Conservation (phyloP, 1,139 yeast species). For the Yamadazyma sp. region DNA sequence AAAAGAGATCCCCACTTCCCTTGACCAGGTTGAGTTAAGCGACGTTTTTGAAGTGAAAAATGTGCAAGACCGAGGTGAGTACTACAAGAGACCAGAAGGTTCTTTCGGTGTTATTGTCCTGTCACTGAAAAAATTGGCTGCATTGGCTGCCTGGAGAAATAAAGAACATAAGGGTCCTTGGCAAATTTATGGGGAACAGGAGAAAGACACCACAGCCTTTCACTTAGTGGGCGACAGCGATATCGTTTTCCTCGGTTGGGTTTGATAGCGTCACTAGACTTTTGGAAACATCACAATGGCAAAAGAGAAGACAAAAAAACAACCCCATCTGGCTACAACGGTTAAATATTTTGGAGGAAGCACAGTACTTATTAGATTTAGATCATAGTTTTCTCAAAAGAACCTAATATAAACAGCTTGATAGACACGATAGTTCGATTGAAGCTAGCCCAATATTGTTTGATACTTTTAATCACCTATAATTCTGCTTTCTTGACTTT, state of each 20-base stretch:
- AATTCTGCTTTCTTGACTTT: too few species aligned
- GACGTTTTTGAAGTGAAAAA: constrained; percentile 12
- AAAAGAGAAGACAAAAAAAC: too few species aligned
- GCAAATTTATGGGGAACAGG: constrained; percentile 19
- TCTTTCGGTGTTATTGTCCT: constrained; percentile 16
- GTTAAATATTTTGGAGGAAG: too few species aligned
- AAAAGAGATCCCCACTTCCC: constrained; percentile 4
- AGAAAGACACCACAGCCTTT: constrained; percentile 11
- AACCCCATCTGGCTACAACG: too few species aligned
- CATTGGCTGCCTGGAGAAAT: constrained; percentile 12
- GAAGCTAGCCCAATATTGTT: too few species aligned
- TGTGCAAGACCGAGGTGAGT: constrained; percentile 17
- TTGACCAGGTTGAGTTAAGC: constrained; percentile 8
- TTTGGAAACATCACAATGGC: too few species aligned
- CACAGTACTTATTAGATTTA: too few species aligned
- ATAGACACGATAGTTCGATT: too few species aligned
- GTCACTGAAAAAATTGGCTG: constrained; percentile 9
- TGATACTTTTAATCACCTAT: too few species aligned
- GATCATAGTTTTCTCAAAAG: too few species aligned
- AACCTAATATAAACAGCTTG: too few species aligned
- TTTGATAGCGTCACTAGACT: too few species aligned
- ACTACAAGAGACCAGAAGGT: constrained; percentile 13
- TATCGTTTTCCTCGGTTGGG: constrained; percentile 16
- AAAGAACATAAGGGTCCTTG: constrained; percentile 17
- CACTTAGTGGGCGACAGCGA: constrained; percentile 16